A percentile compares a stretch with the other conserved stretches of the same genome.
These are phyloP conservation scores for Geosmithia morbida DNA, from an alignment of 2,329 filamentous ascomycete genomes.

Conservation along the genomic window DNA sequence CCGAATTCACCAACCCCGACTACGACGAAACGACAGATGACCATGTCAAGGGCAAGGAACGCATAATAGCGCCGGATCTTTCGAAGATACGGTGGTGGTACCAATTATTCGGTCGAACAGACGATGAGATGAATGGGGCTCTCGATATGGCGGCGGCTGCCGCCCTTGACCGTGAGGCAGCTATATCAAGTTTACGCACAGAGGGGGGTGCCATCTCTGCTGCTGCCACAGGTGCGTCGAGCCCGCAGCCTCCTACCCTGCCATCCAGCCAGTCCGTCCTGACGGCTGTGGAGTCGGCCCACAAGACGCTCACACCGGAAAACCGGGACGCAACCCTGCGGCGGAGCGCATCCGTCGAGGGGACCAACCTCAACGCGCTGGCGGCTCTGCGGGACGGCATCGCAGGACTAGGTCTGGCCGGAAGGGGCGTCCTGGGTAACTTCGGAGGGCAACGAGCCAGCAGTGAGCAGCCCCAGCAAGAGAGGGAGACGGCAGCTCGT, in stretches of 20 bases:
- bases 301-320: slow-evolving; percentile 32
- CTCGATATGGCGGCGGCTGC: slow-evolving; percentile 39
- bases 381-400: slow-evolving; percentile 32
- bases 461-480: slow-evolving; percentile 8
- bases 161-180: slow-evolving; percentile 23
- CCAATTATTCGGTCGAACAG: slow-evolving; percentile 70
- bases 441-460: slow-evolving; percentile 7
- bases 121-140: slow-evolving; percentile 82
- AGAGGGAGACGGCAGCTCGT: slow-evolving; percentile 8
- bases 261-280: slow-evolving; percentile 36
- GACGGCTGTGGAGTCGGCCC: slow-evolving; percentile 41
- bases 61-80: slow-evolving; percentile 66
- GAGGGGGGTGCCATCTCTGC: slow-evolving; percentile 12
- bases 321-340: slow-evolving; percentile 19
- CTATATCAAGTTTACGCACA: slow-evolving; percentile 15
- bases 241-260: slow-evolving; percentile 22
- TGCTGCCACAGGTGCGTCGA: slow-evolving; percentile 7
- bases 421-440: slow-evolving; percentile 26
- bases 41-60: slow-evolving; percentile 62
- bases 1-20: slow-evolving; percentile 69
- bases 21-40: slow-evolving; percentile 70
- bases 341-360: slow-evolving; percentile 30
- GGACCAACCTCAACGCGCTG: slow-evolving; percentile 20
- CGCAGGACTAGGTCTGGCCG: slow-evolving; percentile 26
- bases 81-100: slow-evolving; percentile 88